Conservation (phyloP, 257 asterid genomes). For the Nicotiana tabacum region DNA sequence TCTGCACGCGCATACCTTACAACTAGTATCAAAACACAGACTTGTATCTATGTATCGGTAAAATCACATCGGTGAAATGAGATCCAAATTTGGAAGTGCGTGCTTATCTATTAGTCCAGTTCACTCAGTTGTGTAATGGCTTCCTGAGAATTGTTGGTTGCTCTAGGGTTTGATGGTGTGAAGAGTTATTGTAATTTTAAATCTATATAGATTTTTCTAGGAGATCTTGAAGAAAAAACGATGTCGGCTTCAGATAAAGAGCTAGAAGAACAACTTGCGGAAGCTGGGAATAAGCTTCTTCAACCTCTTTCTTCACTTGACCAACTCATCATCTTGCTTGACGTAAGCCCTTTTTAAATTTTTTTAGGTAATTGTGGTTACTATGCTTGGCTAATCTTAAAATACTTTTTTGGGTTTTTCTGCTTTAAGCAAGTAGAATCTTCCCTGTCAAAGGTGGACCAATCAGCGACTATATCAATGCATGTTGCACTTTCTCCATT, state of each 20-base stretch:
- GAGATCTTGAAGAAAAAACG: constrained; percentile 12
- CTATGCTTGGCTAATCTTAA: background rate
- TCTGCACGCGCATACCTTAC: too few relatives aligned
- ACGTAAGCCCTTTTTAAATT: constrained; percentile 41
- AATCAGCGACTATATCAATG: constrained; percentile 77
- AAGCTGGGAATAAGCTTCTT: constrained; percentile 66
- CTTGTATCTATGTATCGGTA: too few relatives aligned
- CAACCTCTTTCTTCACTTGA: constrained; percentile 57
- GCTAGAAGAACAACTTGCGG: constrained; percentile 54
- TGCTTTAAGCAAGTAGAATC: constrained; percentile 50
- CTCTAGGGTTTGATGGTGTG: constrained; percentile 3
- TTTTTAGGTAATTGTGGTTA: background rate
- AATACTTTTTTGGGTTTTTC: background rate
- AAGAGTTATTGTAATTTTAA: background rate
- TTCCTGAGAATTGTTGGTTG: too few relatives aligned
- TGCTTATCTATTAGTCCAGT: too few relatives aligned
- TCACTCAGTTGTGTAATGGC: too few relatives aligned
- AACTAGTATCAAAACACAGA: too few relatives aligned
- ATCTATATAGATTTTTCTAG: background rate
- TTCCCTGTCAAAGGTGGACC: constrained; percentile 80
- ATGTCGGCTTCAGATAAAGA: constrained; percentile 23
- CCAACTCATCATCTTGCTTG: constrained; percentile 68
- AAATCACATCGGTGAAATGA: too few relatives aligned
- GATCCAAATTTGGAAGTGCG: too few relatives aligned
- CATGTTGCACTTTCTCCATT: constrained; percentile 64